phyloP scores from a whole-genome alignment of 768 basidiomycete genomes.

The Panaeolus cyanescens region DNA sequence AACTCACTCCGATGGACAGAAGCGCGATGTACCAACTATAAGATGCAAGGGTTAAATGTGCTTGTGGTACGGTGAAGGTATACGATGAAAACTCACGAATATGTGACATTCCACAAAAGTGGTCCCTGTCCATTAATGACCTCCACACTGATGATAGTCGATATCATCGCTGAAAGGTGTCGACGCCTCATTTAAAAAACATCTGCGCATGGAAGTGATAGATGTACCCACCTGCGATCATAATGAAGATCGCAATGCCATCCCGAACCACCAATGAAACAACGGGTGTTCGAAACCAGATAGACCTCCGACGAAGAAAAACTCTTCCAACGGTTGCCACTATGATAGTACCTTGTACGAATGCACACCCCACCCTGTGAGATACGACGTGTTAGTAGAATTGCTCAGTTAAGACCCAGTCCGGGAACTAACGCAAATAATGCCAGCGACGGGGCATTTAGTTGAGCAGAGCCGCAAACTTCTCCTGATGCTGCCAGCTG shows the following conservation, averaged over 20 bases:
- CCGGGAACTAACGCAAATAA: background rate
- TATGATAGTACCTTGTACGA: background rate
- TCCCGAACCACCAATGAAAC: conserved; percentile 11
- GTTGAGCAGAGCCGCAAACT: background rate
- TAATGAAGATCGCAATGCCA: conserved; percentile 12
- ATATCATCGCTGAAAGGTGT: conserved; percentile 6
- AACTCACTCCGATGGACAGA: conserved; percentile 13
- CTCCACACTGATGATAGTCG: background rate
- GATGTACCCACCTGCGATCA: conserved; percentile 11
- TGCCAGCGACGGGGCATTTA: background rate
- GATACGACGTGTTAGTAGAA: background rate
- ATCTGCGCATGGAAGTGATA: background rate
- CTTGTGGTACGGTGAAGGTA: background rate
- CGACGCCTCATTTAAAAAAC: too few relatives aligned
- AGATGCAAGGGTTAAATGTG: background rate
- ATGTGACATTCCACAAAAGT: conserved; percentile 13
- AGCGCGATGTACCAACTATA: background rate
- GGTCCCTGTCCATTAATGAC: conserved; percentile 3
- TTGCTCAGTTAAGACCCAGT: background rate
- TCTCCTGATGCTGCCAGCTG: background rate
- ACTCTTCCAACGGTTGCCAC: background rate
- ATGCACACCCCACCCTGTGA: background rate
- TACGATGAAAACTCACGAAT: background rate
- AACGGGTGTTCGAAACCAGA: conserved; percentile 12
- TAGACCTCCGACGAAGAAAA: background rate